Evolutionary conservation across 768 basidiomycete species (phyloP).

Genomic region (Sporobolomyces phaffii): DNA sequence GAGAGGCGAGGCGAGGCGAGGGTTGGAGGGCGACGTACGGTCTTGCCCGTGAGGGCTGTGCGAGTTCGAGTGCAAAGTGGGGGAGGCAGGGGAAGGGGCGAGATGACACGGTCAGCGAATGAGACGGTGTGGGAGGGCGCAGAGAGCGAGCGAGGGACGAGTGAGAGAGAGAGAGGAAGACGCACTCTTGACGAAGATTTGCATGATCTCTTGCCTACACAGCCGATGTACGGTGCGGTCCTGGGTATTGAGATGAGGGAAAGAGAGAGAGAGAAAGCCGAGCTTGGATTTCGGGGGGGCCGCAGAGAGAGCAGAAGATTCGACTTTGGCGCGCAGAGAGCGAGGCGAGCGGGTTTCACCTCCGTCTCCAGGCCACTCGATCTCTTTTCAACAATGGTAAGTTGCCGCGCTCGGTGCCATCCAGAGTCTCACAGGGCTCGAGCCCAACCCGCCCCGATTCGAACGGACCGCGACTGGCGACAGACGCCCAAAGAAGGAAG

Average conservation of each 20-base stretch:
- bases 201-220: constrained; percentile 15
- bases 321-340: neutral
- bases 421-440: neutral
- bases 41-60: constrained; percentile 91
- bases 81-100: constrained; percentile 23
- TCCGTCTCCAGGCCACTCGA: constrained; percentile 17
- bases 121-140: constrained; percentile 50
- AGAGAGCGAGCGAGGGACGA: constrained; percentile 49
- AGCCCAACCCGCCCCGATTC: too few relatives aligned
- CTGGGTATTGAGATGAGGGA: constrained; percentile 2
- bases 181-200: constrained; percentile 61
- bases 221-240: constrained; percentile 12
- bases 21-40: constrained; percentile 54
- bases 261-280: neutral
- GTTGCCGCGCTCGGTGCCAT: neutral
- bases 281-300: neutral
- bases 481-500: too few relatives aligned
- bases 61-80: too few relatives aligned
- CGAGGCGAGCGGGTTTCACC: neutral
- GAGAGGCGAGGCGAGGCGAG: neutral
- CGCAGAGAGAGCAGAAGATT: neutral
- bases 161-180: neutral
- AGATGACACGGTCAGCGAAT: constrained; percentile 14
- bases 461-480: too few relatives aligned
- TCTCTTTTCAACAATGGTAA: constrained; percentile 15